Base-by-base conservation (phyloP, 1,284 basidiomycete genomes). In the Heterobasidion occidentale region DNA sequence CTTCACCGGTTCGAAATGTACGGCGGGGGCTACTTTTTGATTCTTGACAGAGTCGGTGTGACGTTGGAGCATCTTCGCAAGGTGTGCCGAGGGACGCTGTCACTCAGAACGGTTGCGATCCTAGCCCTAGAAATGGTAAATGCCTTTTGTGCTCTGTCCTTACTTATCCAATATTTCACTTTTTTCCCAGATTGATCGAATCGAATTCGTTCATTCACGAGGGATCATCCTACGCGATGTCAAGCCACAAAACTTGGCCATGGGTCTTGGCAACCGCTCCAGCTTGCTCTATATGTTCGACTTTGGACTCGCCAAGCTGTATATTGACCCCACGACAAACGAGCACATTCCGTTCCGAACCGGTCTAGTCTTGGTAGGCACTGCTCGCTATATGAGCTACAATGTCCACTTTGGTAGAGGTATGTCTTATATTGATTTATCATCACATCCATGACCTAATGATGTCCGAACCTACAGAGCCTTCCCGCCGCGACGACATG, bases 401-500 rank as follows among this genome's bases (percentile, higher is more conserved):
- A 54, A 58, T 12, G 56, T 51, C 1, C 60, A 60, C 47, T 17
- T 52, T 11, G 46, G 56, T 2, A 49, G 52, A 14, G 56, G 60
- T 62, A 33, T 12, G 49, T n/a, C 2, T 27, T 17, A 3, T 17
- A 15, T 49, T 27, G 12, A 14, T 12, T 12, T 5, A 15, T 27
- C 2, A 2, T 19, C 47, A n/a, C 33, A 56, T 56, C 42, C 33
- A 38, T 59, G 46, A 50, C 19, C n/a, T 9, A 12, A 7, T 7
- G 4, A 11, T 14, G 11, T 49, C 15, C 8, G 4, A 12, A 4
- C 15, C 19, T 20, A 7, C 36, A 65, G 63, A 64, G 47, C 58
- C 49, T 3, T 58, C 62, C 14, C 62, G 63, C 9, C 53, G 60
- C 7, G 64, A 65, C 33, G 64, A 65, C 50, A 19, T 65, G 9